Base-by-base conservation (phyloP, 164 flowering plant species). In the Sextonia rubra region DNA sequence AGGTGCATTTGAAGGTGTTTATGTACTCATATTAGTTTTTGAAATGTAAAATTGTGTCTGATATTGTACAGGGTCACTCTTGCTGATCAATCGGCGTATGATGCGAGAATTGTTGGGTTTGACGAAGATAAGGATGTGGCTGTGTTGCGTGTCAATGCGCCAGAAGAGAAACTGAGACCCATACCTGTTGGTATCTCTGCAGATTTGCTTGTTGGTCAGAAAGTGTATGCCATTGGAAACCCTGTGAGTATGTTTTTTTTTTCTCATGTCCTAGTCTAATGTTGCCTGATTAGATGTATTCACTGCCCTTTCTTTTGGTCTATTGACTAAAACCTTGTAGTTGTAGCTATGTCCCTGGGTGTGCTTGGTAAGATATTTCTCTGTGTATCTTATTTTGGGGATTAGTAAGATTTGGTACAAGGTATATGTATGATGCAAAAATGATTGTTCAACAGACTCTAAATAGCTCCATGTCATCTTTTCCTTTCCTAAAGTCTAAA, bases 41-140 rank as follows among this genome's bases (percentile, higher is more conserved):
- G n/a, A 37, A 37, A 37, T 37, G 44, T 9, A 48, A 73, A 69
- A 67, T 69, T 69, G 32, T 62, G 66, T 5, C 60, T 81, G 73
- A 67, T 76, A 73, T 37, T 82, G 20, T 81, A 56, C 88, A 94
- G 99, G 85, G 99, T 94, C 64, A 94, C 99, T 79, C 92, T 94
- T 76, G 88, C 97, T 79, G 99, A 94, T 77, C 99, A 94, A 77
- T 74, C 91, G 74, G 89, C 94, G 64, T 94, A 79, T 74, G 99
- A 94, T 79, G 99, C 99, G 61, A 85, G 78, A 81, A 87, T 94
- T 78, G 93, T 94, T 82, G 99, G 99, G 52, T 94, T 86, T 83
- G 99, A 94, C 82, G 97, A 91, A 85, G 99, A 94, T 78, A 94
- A 94, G 80, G 99, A 94, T 83, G 97, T 94, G 72, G 99, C 99